phyloP scores from a whole-genome alignment of 2,329 filamentous ascomycete genomes.

The Venturia effusa region DNA sequence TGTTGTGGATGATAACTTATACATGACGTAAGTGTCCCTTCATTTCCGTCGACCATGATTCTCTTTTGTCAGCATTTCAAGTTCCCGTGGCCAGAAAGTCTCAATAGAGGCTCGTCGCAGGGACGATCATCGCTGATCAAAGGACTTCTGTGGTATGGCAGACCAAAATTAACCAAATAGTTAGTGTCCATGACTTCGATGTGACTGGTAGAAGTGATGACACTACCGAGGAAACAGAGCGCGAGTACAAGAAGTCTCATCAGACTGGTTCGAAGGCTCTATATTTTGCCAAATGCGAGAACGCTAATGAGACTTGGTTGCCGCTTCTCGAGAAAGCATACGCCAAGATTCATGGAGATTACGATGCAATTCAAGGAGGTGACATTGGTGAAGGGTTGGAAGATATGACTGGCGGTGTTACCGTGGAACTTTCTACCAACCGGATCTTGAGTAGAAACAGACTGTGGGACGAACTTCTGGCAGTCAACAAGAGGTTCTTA shows the following conservation, averaged over 20 bases:
- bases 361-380: background rate
- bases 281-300: background rate
- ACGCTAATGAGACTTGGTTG: background rate
- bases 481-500: no score
- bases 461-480: no score
- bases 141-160: no score
- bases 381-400: background rate
- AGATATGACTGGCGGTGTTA: background rate
- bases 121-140: no score
- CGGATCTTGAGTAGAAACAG: no score
- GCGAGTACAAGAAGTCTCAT: background rate
- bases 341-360: background rate
- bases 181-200: background rate
- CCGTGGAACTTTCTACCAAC: background rate
- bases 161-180: no score
- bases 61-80: no score
- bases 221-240: background rate
- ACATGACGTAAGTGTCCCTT: background rate
- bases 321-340: conserved; percentile 1
- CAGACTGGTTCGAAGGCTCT: background rate
- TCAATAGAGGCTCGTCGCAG: no score
- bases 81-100: no score
- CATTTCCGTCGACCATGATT: no score
- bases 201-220: no score
- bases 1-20: background rate